Evolutionary conservation across 768 basidiomycete genomes (phyloP).

Genomic region (Boletus pseudo-olivaceus): DNA sequence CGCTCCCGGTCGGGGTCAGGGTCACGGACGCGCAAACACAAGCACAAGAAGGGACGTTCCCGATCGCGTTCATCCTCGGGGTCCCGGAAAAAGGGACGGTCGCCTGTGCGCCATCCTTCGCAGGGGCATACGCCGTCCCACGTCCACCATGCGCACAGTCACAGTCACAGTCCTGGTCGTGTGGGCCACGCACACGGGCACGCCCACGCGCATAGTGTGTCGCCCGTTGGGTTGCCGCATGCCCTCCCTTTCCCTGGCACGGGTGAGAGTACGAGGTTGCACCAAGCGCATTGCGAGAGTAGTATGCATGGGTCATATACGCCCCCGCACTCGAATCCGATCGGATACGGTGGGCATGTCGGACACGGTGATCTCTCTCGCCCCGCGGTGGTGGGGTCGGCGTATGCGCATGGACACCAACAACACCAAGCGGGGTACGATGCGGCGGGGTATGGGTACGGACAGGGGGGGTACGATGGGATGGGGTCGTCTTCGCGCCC

Average conservation of each 20-base stretch:
- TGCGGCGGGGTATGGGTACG: no score
- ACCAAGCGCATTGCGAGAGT: no score
- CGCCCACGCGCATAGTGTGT: no score
- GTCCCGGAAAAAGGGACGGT: background rate
- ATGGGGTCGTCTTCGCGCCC: background rate
- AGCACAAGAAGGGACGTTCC: no score
- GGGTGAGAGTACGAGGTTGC: no score
- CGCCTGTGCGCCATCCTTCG: background rate
- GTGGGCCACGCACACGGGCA: background rate
- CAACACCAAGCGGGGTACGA: background rate
- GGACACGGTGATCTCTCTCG: background rate
- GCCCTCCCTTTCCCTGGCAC: no score
- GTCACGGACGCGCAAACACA: no score
- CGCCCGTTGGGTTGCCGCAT: no score
- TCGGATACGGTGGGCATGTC: background rate
- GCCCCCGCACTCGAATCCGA: slow-evolving; percentile 4
- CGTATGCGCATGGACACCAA: background rate
- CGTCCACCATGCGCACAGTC: background rate
- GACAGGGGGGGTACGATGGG: background rate
- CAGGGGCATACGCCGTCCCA: background rate
- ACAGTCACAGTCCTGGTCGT: background rate
- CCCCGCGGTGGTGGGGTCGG: background rate
- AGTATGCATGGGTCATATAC: background rate
- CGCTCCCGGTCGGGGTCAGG: background rate
- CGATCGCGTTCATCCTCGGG: slow-evolving; percentile 12